Conservation (phyloP, 371 early-diverging fungal genomes). For the Lichtheimia ornata region DNA sequence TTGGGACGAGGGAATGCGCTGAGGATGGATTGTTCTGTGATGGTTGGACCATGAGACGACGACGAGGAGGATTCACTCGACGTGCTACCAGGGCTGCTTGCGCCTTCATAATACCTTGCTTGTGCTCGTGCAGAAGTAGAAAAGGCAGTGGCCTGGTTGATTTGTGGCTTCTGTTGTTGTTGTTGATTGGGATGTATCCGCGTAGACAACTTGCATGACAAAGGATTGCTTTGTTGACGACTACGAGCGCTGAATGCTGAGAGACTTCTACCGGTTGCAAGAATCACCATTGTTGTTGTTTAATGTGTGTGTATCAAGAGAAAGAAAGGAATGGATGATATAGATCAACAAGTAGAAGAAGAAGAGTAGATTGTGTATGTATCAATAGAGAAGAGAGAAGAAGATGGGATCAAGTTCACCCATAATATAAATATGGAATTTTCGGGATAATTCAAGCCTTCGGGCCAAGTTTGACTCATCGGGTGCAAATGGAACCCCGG, state of each 20-base stretch:
- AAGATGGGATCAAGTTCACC: too few species aligned
- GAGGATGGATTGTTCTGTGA: constrained; percentile 44
- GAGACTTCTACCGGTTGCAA: constrained; percentile 9
- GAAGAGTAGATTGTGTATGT: too few species aligned
- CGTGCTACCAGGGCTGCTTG: constrained; percentile 5
- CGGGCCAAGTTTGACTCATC: too few species aligned
- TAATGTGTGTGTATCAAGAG: background rate
- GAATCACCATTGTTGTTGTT: constrained; percentile 9
- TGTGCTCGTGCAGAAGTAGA: constrained; percentile 2
- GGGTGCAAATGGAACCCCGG: too few species aligned
- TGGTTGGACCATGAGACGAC: constrained; percentile 7
- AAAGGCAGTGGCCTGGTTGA: background rate
- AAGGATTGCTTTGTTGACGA: constrained; percentile 1
- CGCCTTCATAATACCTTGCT: background rate
- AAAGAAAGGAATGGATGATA: constrained; percentile 9
- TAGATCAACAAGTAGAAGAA: background rate
- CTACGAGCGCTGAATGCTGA: constrained; percentile 8
- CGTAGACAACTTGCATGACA: constrained; percentile 5
- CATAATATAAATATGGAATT: too few species aligned
- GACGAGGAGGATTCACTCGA: background rate
- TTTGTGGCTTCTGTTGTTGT: background rate
- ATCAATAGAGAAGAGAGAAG: too few species aligned
- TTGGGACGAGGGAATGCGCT: constrained; percentile 51
- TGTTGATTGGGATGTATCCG: constrained; percentile 2
- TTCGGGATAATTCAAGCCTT: too few species aligned